Conservation (phyloP, 768 basidiomycete species). For the Mycena galericulata region DNA sequence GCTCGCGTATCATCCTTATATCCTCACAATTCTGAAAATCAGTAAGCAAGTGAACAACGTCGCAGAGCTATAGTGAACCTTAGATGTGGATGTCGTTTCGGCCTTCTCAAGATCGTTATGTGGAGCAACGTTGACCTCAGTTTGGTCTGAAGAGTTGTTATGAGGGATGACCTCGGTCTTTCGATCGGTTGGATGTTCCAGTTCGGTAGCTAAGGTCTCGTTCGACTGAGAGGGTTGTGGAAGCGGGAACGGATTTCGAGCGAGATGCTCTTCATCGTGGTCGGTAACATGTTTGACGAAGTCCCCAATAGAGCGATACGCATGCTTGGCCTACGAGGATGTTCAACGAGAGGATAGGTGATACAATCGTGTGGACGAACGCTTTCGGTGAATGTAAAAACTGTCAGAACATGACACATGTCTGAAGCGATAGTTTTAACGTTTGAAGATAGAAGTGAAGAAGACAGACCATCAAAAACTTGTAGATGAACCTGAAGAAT, state of each 20-base stretch:
- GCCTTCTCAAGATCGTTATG: background rate
- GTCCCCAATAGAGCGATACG: constrained; percentile 68
- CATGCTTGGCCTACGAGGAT: constrained; percentile 62
- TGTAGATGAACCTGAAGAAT: constrained; percentile 73
- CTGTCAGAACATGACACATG: constrained; percentile 80
- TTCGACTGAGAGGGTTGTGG: constrained; percentile 45
- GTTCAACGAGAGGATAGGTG: background rate
- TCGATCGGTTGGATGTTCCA: background rate
- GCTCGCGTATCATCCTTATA: constrained; percentile 74
- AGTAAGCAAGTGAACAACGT: background rate
- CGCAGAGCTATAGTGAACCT: background rate
- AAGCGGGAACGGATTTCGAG: constrained; percentile 62
- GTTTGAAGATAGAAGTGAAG: background rate
- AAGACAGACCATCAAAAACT: constrained; percentile 72
- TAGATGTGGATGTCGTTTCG: background rate
- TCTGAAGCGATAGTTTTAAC: constrained; percentile 48
- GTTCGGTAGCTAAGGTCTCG: constrained; percentile 22
- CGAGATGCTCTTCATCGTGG: constrained; percentile 50
- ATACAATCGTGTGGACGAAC: constrained; percentile 47
- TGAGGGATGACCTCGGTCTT: background rate
- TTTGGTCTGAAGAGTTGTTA: constrained; percentile 2
- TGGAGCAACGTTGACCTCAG: background rate
- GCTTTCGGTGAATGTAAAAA: constrained; percentile 74
- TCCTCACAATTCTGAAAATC: constrained; percentile 4
- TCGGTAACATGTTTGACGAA: constrained; percentile 68